A percentile compares a stretch with the other conserved stretches of the same genome.
Conservation (phyloP, 2,329 filamentous ascomycete genomes). For the Ilyonectria destructans region DNA sequence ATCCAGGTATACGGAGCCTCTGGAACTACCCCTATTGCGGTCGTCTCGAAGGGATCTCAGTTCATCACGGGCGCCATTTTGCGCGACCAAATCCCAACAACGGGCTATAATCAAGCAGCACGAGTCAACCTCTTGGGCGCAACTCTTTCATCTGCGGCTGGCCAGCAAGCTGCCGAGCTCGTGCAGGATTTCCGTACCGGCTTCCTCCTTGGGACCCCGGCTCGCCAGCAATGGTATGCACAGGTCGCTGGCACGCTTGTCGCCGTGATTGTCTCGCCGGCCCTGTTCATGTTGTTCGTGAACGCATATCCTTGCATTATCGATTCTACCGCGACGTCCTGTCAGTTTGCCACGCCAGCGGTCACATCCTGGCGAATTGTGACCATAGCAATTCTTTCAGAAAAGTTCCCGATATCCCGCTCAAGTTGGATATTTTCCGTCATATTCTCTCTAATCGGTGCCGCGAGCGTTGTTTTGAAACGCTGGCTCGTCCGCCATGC, state of each 20-base stretch:
- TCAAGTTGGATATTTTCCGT: background rate
- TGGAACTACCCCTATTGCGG: background rate
- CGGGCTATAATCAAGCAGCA: background rate
- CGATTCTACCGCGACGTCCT: background rate
- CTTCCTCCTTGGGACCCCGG: background rate
- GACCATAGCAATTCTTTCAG: background rate
- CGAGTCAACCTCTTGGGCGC: background rate
- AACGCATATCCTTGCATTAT: background rate
- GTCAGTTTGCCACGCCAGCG: background rate
- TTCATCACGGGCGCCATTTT: background rate
- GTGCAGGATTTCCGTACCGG: background rate
- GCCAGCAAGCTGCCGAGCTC: background rate
- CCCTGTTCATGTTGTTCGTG: background rate
- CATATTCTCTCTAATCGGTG: background rate
- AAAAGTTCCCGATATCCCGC: background rate
- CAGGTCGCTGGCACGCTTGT: background rate
- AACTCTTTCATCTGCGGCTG: background rate
- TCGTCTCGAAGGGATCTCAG: background rate
- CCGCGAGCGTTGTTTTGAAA: background rate
- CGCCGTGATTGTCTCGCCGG: background rate
- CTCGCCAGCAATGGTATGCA: background rate
- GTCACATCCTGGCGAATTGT: background rate
- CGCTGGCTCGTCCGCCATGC: too few species aligned
- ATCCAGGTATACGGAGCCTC: conserved; percentile 5
- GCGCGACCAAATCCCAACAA: background rate